Base-by-base conservation (phyloP, 2,329 filamentous ascomycete species). In the Helicocarpus griseus region DNA sequence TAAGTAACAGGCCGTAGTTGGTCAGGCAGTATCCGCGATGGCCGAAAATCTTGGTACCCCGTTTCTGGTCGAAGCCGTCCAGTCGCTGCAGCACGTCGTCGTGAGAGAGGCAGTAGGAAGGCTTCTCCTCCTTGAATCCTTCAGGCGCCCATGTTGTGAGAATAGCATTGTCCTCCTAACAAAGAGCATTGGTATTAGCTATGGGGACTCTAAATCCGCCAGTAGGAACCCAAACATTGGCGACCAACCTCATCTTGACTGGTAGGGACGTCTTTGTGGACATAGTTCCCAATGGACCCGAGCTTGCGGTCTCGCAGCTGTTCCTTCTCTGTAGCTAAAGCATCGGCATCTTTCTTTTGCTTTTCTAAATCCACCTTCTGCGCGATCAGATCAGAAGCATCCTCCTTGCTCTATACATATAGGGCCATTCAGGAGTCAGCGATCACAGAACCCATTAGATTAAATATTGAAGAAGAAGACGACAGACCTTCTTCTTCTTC, bases 1-100 rank as follows among this genome's bases (percentile, higher is more conserved):
- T 95, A 57, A 95, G 76, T 68, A 91, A 90, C 36, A 96, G 82
- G 54, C 91, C 93, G 76, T 90, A 95, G 55, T 85, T 85, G 53
- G 83, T 89, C 63, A 97, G 73, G 72, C 91, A 96, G 74, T 97
- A 97, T 36, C 91, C 91, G 61, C 91, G 80, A 71, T 97, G 91
- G 49, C 93, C 91, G 41, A 95, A 90, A 57, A 97, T 81, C 77
- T 97, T 97, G 57, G 89, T 87, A 59, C 89, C 89, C 58, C 93
- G 85, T 65, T 95, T 89, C 1, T 89, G 86, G 66, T 97, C 93
- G 66, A 95, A 96, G 50, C 91, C 90, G 61, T 93, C 89, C 56
- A 97, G 74, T 60, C 89, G 81, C 53, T 85, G 82, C 54, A 97
- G 81, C 50, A 98, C 89, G 67, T 97, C 91, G 70, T 98, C 93